phyloP scores from a whole-genome alignment of 1,139 yeast genomes.

The Saccharomyces hybrid region DNA sequence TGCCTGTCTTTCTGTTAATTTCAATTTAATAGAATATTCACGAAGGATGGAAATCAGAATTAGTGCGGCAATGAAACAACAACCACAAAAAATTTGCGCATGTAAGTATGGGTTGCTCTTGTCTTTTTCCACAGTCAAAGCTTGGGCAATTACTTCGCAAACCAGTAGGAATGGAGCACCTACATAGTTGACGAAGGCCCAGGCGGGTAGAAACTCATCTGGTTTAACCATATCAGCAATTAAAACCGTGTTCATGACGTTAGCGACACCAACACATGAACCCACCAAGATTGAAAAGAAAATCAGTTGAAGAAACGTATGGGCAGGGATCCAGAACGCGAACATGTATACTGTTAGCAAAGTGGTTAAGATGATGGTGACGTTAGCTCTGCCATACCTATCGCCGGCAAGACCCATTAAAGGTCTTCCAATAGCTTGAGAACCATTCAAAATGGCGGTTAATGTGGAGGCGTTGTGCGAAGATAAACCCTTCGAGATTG shows the following conservation, averaged over 20 bases:
- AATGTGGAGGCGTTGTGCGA: slow-evolving; percentile 49
- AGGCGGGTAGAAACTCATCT: slow-evolving; percentile 47
- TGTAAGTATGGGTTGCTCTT: slow-evolving; percentile 43
- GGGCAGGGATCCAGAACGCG: slow-evolving; percentile 42
- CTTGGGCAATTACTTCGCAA: slow-evolving; percentile 47
- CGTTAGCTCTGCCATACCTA: slow-evolving; percentile 48
- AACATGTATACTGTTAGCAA: slow-evolving; percentile 28
- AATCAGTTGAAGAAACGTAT: slow-evolving; percentile 42
- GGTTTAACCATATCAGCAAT: slow-evolving; percentile 48
- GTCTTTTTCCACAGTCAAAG: slow-evolving; percentile 33
- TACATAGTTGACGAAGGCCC: slow-evolving; percentile 49
- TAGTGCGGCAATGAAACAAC: slow-evolving; percentile 37
- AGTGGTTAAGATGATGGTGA: slow-evolving; percentile 33
- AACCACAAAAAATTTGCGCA: slow-evolving; percentile 55
- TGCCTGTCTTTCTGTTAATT: slow-evolving; percentile 14
- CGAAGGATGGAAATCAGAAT: slow-evolving; percentile 33
- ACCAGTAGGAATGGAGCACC: slow-evolving; percentile 41
- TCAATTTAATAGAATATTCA: slow-evolving; percentile 35
- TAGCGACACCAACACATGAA: slow-evolving; percentile 51
- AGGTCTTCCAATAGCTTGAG: slow-evolving; percentile 63
- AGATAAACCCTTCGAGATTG: slow-evolving; percentile 50
- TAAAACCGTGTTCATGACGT: slow-evolving; percentile 53
- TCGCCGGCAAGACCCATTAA: slow-evolving; percentile 52
- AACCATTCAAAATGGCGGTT: slow-evolving; percentile 56
- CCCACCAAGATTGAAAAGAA: slow-evolving; percentile 51